These are phyloP conservation scores for Aspergillus affinis DNA, from an alignment of 495 filamentous ascomycete genomes.

Conservation along the genomic window DNA sequence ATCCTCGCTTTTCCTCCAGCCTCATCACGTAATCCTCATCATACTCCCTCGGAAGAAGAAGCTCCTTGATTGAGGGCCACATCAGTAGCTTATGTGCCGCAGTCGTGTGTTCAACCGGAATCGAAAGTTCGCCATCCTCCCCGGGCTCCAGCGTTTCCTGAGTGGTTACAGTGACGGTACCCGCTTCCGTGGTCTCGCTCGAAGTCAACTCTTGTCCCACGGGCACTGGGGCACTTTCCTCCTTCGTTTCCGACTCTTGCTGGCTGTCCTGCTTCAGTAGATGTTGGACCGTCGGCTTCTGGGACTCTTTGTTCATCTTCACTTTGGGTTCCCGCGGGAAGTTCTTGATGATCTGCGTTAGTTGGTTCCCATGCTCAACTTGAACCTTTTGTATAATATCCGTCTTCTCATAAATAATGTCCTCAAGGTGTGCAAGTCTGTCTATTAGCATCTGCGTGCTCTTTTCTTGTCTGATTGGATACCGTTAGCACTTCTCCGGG, in stretches of 20 bases:
- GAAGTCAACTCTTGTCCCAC: not conserved
- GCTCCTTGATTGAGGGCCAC: slow-evolving; percentile 62
- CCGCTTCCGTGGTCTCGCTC: not conserved
- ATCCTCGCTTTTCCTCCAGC: slow-evolving; percentile 71
- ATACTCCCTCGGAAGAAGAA: slow-evolving; percentile 50
- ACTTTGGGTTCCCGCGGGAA: slow-evolving; percentile 10
- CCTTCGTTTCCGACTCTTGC: slow-evolving; percentile 16
- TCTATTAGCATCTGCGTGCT: slow-evolving; percentile 39
- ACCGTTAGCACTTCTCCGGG: slow-evolving; percentile 10
- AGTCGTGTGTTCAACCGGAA: slow-evolving; percentile 78
- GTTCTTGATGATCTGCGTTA: slow-evolving; percentile 11
- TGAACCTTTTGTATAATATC: slow-evolving; percentile 17
- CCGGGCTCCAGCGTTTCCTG: slow-evolving; percentile 19
- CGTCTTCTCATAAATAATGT: slow-evolving; percentile 21
- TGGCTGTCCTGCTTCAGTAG: slow-evolving; percentile 21
- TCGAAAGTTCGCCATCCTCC: slow-evolving; percentile 56
- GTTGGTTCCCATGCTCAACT: slow-evolving; percentile 12
- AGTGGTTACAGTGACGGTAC: slow-evolving; percentile 3
- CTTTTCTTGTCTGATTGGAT: slow-evolving; percentile 40
- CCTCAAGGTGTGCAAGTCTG: slow-evolving; percentile 30
- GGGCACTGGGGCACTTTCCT: slow-evolving; percentile 7
- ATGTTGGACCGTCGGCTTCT: slow-evolving; percentile 13
- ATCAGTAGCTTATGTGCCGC: slow-evolving; percentile 75
- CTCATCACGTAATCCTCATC: slow-evolving; percentile 68
- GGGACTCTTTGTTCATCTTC: slow-evolving; percentile 9